Conservation (phyloP, 108 stramenopile genomes). For the Epithemia pelagica region DNA sequence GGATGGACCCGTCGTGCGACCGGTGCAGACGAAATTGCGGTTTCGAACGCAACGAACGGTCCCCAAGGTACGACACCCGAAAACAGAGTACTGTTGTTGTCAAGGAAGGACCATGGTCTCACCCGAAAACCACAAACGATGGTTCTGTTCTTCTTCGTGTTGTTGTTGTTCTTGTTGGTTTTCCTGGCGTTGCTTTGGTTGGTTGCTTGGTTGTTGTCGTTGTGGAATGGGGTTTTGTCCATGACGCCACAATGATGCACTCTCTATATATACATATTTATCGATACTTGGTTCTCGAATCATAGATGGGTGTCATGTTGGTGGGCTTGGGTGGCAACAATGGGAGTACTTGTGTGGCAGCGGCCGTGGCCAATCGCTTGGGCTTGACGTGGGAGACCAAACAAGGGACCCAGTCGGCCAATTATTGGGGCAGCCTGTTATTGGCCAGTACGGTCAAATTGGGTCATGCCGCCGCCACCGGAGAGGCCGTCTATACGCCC, state of each 20-base stretch:
- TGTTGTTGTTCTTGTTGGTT: background rate
- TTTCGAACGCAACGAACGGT: conserved; percentile 88
- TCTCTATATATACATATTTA: background rate
- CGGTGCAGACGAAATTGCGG: conserved; percentile 63
- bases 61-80: conserved; percentile 46
- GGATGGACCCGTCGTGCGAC: conserved; percentile 75
- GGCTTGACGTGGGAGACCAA: conserved; percentile 90
- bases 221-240: background rate
- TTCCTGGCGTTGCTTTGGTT: background rate
- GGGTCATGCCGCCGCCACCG: conserved; percentile 66
- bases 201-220: background rate
- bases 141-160: background rate
- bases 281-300: conserved; percentile 1
- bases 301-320: conserved; percentile 84
- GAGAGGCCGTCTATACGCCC: conserved; percentile 87
- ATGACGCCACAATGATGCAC: background rate
- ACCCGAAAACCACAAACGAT: background rate
- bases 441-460: conserved; percentile 91
- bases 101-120: background rate
- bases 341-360: conserved; percentile 86
- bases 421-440: conserved; percentile 94
- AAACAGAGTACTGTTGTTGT: background rate
- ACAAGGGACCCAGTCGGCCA: conserved; percentile 77
- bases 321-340: conserved; percentile 98
- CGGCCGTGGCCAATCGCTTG: conserved; percentile 91